Evolutionary conservation across 2,329 filamentous ascomycete species (phyloP).

Genomic region (Hymenoscyphus scutula): DNA sequence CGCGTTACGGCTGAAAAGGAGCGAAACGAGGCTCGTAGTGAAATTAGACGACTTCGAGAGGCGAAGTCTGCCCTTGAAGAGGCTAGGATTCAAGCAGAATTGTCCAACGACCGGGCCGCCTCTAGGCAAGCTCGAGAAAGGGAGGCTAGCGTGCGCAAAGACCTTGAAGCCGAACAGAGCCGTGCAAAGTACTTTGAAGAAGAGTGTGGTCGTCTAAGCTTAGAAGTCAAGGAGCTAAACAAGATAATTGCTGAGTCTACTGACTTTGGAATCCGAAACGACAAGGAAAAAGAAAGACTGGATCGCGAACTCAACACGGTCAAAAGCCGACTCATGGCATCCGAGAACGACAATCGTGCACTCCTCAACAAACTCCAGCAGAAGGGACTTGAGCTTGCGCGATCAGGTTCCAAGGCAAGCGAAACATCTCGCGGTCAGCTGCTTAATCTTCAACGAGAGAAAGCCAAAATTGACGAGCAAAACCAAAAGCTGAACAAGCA

Average conservation of each 20-base stretch:
- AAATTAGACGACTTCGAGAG: constrained; percentile 77
- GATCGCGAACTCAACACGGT: constrained; percentile 89
- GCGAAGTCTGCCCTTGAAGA: constrained; percentile 85
- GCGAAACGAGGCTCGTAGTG: constrained; percentile 82
- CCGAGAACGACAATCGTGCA: constrained; percentile 92
- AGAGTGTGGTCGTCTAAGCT: constrained; percentile 73
- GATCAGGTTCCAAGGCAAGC: constrained; percentile 80
- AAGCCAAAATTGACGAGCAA: constrained; percentile 77
- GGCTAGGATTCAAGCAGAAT: constrained; percentile 78
- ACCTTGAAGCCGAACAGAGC: constrained; percentile 75
- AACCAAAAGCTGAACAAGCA: constrained; percentile 78
- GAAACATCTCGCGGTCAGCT: constrained; percentile 81
- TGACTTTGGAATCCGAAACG: constrained; percentile 83
- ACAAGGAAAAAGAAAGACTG: constrained; percentile 89
- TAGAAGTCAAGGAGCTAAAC: constrained; percentile 80
- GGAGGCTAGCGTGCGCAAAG: constrained; percentile 71
- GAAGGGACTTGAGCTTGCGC: constrained; percentile 92
- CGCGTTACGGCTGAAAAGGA: constrained; percentile 78
- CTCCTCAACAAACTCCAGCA: constrained; percentile 97
- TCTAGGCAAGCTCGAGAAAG: constrained; percentile 75
- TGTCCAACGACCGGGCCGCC: constrained; percentile 76
- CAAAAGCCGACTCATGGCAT: constrained; percentile 83
- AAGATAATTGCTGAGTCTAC: constrained; percentile 86
- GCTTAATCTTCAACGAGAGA: constrained; percentile 75
- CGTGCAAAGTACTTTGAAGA: constrained; percentile 76